These are phyloP conservation scores for Epichloe sp. DNA, from an alignment of 2,329 filamentous ascomycete genomes.

Conservation along the genomic window DNA sequence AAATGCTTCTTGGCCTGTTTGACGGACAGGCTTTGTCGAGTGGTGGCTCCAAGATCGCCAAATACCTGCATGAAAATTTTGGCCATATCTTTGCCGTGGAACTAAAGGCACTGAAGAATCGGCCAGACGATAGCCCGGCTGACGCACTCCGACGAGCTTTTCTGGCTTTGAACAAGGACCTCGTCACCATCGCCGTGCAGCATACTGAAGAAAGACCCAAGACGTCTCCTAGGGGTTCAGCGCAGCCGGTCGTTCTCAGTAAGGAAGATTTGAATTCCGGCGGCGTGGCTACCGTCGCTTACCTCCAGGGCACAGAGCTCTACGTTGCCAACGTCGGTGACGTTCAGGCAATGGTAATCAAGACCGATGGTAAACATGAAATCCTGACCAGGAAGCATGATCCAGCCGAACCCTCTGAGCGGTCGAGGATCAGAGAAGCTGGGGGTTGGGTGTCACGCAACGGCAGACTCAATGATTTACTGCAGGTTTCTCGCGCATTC, in stretches of 20 bases:
- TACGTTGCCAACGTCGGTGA: conserved; percentile 94
- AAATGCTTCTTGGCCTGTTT: conserved; percentile 88
- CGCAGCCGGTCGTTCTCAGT: conserved; percentile 62
- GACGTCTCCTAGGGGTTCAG: conserved; percentile 56
- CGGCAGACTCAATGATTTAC: conserved; percentile 80
- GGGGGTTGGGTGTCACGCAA: conserved; percentile 93
- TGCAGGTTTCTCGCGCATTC: conserved; percentile 88
- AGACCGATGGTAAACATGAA: conserved; percentile 70
- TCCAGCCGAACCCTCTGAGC: conserved; percentile 71
- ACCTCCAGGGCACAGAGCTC: conserved; percentile 77
- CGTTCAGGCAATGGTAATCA: conserved; percentile 88
- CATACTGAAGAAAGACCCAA: conserved; percentile 61
- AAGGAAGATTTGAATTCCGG: conserved; percentile 85
- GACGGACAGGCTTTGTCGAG: conserved; percentile 83
- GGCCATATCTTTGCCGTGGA: conserved; percentile 72
- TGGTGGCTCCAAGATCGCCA: conserved; percentile 89
- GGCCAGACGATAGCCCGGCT: conserved; percentile 58
- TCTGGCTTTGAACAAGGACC: conserved; percentile 80
- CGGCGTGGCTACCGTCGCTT: conserved; percentile 82
- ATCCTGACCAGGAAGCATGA: conserved; percentile 87
- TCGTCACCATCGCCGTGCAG: conserved; percentile 73
- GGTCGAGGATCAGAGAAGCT: conserved; percentile 81
- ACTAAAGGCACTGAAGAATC: conserved; percentile 56
- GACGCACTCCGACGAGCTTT: conserved; percentile 84
- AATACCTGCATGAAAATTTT: conserved; percentile 94